Evolutionary conservation across 495 filamentous ascomycete genomes (phyloP), one percentile per base, ranked within the genome.

Genomic region (Penicillium roqueforti): DNA sequence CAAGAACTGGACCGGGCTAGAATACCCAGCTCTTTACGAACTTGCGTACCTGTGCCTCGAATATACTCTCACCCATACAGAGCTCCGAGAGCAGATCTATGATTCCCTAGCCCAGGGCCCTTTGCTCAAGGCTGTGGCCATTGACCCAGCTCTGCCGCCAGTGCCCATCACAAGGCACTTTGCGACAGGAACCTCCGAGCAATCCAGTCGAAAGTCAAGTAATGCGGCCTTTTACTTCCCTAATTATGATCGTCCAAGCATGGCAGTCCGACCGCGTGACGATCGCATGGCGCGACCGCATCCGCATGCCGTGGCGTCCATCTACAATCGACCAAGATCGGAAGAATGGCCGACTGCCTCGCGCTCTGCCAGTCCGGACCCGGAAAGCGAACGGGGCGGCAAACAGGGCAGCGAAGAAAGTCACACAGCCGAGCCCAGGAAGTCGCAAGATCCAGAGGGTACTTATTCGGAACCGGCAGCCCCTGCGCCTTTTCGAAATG

Each of bases 191-290:
- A 8, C 18, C 14, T 20, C 38, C 28, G 13, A 32, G 20, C n/a
- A 18, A 9, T 1, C 38, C 19, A 41, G 16, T 25, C n/a, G 19
- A 26, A 28, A 19, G 14, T 14, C 40, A 29, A 23, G 14, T 13
- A 14, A 16, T 18, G 5, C 44, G 5, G n/a, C 1, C 14, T 55
- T 36, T 11, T 49, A 49, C 20, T 42, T 34, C 37, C n/a, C 4
- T 1, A n/a, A 43, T 10, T 59, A 61, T 41, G 25, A 42, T 16
- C 61, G 61, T 7, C 56, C 61, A 14, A 32, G 37, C 13, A n/a
- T 61, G 23, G 56, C 63, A 20, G 13, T 41, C 6, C 43, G 39
- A 36, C 11, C 7, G 3, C 6, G n/a, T 16, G 10, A 39, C 18
- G 16, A 44, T 47, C 39, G 11, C 11, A 16, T 29, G 1, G 4